phyloP scores from a whole-genome alignment of 2,329 filamentous ascomycete species.

The Aspergillus candidus region DNA sequence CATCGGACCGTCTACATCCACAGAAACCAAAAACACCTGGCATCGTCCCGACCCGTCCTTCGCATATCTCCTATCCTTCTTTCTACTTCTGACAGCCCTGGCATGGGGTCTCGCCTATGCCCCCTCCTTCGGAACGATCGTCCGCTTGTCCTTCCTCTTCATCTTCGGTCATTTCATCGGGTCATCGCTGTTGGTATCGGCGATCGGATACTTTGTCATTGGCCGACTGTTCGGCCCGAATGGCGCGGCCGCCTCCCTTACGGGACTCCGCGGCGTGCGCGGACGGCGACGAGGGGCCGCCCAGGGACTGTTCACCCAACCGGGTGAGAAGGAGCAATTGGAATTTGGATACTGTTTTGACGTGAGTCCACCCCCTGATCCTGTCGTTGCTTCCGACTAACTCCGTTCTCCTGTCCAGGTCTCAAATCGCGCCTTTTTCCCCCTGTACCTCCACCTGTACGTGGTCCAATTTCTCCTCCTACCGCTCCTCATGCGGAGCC shows the following conservation, averaged over 20 bases:
- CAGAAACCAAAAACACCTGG: conserved; percentile 65
- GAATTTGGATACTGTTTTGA: conserved; percentile 70
- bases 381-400: too few species aligned
- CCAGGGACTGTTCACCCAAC: conserved; percentile 54
- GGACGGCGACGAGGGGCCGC: conserved; percentile 45
- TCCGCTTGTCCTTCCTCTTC: conserved; percentile 45
- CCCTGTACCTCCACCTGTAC: conserved; percentile 61
- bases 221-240: conserved; percentile 56
- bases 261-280: conserved; percentile 40
- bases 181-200: conserved; percentile 54
- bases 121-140: conserved; percentile 42
- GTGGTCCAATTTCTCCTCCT: conserved; percentile 63
- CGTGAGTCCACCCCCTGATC: conserved; percentile 36
- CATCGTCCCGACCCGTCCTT: conserved; percentile 65
- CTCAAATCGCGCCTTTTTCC: conserved; percentile 61
- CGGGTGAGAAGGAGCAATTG: conserved; percentile 52
- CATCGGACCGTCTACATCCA: neutral
- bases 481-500: conserved; percentile 47
- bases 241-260: conserved; percentile 38
- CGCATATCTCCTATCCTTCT: conserved; percentile 63
- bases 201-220: conserved; percentile 59
- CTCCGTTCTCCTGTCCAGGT: conserved; percentile 36
- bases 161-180: conserved; percentile 56
- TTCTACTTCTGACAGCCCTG: conserved; percentile 51
- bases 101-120: conserved; percentile 55